A percentile compares a stretch with the other conserved stretches of the same genome.
phyloP scores from a whole-genome alignment of 768 basidiomycete genomes.

The Leccinum broughii region DNA sequence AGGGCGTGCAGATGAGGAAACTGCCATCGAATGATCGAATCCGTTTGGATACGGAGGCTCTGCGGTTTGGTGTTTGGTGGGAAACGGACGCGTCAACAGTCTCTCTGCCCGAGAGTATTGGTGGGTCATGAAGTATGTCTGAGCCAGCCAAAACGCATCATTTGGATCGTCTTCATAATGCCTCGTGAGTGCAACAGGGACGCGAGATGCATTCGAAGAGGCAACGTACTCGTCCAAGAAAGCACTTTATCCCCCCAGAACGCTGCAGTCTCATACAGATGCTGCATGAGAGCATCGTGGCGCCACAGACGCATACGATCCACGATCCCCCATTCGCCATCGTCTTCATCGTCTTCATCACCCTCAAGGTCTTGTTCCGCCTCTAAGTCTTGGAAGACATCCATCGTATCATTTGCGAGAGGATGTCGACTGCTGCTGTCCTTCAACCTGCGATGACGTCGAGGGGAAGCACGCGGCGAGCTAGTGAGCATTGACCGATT shows the following conservation, averaged over 20 bases:
- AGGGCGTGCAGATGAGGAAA: constrained; percentile 44
- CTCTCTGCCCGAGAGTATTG: constrained; percentile 94
- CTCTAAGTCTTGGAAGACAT: constrained; percentile 70
- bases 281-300: constrained; percentile 98
- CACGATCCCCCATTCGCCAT: constrained; percentile 80
- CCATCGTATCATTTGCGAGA: constrained; percentile 72
- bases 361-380: constrained; percentile 61
- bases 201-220: constrained; percentile 13
- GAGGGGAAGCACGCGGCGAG: constrained; percentile 73
- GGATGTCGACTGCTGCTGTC: constrained; percentile 62
- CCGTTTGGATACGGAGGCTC: constrained; percentile 32
- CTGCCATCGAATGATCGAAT: constrained; percentile 16
- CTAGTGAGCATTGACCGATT: constrained; percentile 75
- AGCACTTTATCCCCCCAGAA: constrained; percentile 99
- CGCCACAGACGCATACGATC: constrained; percentile 97
- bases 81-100: constrained; percentile 85
- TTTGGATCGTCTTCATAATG: constrained; percentile 77
- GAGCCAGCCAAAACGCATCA: constrained; percentile 99
- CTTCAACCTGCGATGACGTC: constrained; percentile 54
- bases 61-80: constrained; percentile 47
- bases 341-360: constrained; percentile 55
- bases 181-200: constrained; percentile 5
- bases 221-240: constrained; percentile 85
- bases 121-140: constrained; percentile 94
- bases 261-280: constrained; percentile 93